Conservation (phyloP, 768 basidiomycete genomes). For the Leccinum barrowsii region DNA sequence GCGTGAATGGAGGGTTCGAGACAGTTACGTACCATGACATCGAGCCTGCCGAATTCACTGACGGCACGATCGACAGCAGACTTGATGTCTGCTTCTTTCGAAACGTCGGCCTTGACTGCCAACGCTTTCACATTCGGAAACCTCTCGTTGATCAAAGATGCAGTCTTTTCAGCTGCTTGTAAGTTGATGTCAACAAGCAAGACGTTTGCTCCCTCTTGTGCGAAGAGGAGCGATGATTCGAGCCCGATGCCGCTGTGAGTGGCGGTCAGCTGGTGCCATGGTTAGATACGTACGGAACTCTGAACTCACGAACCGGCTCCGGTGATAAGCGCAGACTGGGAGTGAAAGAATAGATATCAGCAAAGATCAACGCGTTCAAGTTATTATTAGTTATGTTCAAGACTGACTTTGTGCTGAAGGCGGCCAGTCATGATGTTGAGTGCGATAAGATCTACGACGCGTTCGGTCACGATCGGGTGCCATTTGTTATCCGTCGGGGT, state of each 20-base stretch:
- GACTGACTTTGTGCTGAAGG: slow-evolving; percentile 59
- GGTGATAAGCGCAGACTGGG: slow-evolving; percentile 74
- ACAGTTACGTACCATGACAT: slow-evolving; percentile 72
- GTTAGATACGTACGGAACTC: neutral
- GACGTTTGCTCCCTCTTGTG: slow-evolving; percentile 89
- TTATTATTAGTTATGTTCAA: neutral
- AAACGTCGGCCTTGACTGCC: slow-evolving; percentile 79
- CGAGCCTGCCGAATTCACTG: slow-evolving; percentile 85
- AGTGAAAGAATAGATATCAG: slow-evolving; percentile 12
- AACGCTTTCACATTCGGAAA: slow-evolving; percentile 69
- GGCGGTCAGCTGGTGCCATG: slow-evolving; percentile 9
- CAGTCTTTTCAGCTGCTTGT: slow-evolving; percentile 65
- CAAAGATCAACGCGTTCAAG: neutral
- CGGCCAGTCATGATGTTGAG: slow-evolving; percentile 54
- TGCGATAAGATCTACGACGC: slow-evolving; percentile 1
- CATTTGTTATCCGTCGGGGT: neutral
- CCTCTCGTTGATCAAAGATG: slow-evolving; percentile 56
- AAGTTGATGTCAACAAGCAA: slow-evolving; percentile 86
- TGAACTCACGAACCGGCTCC: slow-evolving; percentile 80
- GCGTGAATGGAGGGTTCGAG: neutral
- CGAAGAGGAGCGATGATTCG: slow-evolving; percentile 93
- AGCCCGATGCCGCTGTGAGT: slow-evolving; percentile 85
- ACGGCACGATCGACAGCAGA: slow-evolving; percentile 76
- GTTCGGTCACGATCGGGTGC: neutral
- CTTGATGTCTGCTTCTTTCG: slow-evolving; percentile 85